Base-by-base conservation (phyloP, 2,329 filamentous ascomycete genomes). In the Fusarium newnesense region DNA sequence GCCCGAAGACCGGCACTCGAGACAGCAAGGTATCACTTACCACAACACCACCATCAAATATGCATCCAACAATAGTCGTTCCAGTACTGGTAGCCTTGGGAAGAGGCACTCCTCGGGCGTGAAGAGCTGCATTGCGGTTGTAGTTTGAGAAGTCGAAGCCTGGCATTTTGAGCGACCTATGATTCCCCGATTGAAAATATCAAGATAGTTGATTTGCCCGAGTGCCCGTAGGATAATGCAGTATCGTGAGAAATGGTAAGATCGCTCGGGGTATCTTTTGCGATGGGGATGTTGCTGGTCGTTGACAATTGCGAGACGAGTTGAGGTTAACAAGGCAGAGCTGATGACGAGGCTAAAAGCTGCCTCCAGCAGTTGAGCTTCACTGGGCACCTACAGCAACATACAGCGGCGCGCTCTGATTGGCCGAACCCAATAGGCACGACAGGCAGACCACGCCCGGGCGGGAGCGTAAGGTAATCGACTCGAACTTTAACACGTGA, bases 121-220 rank as follows among this genome's bases (percentile, higher is more conserved):
- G 96, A 77, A 99, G 91, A 75, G 96, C 96, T 83, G 93, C 91
- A 90, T 99, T 99, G 88, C 96, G 94, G 90, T 97, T 97, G 91
- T 98, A 96, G 89, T 99, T 99, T 84, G 95, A 97, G 89, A 99
- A 99, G 87, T 98, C 95, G 89, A 98, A 97, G 86, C 95, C 95
- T 79, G 94, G 92, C 96, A 99, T 99, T 79, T 81, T 92, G 85
- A 70, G 70, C 56, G 59, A 69, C 58, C 60, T 75, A 56, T 53
- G 60, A 59, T 67, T 67, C 34, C 68, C 68, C 52, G 59, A 59
- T 65, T 46, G 59, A 57, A 66, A 60, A 62, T 65, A 52, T 59
- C 54, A 63, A 67, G 67, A 30, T 56, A 37, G 47, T 24, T 24
- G 60, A 34, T 16, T 36, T 64, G 62, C 43, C 18, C 32, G 36